phyloP scores from a whole-genome alignment of 129 eudicot genomes.

The Gnaphalium uliginosum region DNA sequence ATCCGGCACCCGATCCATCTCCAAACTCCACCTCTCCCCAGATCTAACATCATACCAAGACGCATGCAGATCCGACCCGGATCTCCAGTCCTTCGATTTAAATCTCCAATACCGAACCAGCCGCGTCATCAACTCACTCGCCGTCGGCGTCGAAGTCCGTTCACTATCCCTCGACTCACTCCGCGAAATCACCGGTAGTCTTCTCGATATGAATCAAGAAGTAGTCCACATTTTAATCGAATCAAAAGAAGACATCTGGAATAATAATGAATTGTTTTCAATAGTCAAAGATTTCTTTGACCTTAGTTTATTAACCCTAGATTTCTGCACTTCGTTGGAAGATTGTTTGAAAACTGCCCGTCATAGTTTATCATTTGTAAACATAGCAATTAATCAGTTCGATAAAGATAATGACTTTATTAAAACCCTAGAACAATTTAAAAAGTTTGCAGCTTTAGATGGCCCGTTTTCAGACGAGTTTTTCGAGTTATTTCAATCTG shows the following conservation, averaged over 20 bases:
- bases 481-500: constrained; percentile 45
- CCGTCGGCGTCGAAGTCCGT: constrained; percentile 58
- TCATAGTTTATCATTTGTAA: constrained; percentile 42
- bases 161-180: constrained; percentile 67
- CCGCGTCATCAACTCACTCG: constrained; percentile 59
- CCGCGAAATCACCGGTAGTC: constrained; percentile 50
- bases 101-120: constrained; percentile 50
- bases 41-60: constrained; percentile 70
- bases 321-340: constrained; percentile 54
- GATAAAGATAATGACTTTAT: constrained; percentile 32
- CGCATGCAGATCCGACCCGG: constrained; percentile 63
- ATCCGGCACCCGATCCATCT: constrained; percentile 17
- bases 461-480: constrained; percentile 56
- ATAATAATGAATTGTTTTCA: constrained; percentile 47
- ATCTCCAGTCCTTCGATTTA: constrained; percentile 60
- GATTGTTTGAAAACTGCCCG: constrained; percentile 61
- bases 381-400: constrained; percentile 50
- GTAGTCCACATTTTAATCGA: constrained; percentile 55
- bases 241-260: constrained; percentile 65
- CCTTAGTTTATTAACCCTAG: constrained; percentile 53
- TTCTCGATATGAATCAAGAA: constrained; percentile 67
- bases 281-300: constrained; percentile 67
- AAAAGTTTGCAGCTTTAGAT: constrained; percentile 42
- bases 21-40: constrained; percentile 25
- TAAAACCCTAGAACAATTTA: constrained; percentile 48